Percentiles rank a stretch among this genome's conserved stretches.
phyloP scores from a whole-genome alignment of 331 rosid genomes.

The Saraca asoca region DNA sequence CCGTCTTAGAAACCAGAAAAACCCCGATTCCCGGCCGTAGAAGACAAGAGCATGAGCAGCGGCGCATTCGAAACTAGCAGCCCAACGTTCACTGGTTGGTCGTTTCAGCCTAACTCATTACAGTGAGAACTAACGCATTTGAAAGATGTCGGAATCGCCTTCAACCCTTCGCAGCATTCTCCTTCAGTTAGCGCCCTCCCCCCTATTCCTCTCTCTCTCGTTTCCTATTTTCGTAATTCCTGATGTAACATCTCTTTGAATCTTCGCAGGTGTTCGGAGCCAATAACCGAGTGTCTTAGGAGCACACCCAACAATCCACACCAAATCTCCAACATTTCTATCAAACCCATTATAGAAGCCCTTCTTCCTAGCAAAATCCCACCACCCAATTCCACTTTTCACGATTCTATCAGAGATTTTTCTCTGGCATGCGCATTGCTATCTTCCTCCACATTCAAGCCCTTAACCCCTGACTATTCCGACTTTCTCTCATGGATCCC shows the following conservation, averaged over 20 bases:
- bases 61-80: no score
- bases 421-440: slow-evolving; percentile 69
- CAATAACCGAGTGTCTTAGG: slow-evolving; percentile 46
- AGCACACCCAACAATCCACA: slow-evolving; percentile 43
- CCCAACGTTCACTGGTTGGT: no score
- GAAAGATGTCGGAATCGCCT: slow-evolving; percentile 52
- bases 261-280: slow-evolving; percentile 57
- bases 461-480: slow-evolving; percentile 40
- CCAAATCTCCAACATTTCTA: slow-evolving; percentile 49
- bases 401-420: slow-evolving; percentile 59
- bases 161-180: slow-evolving; percentile 49
- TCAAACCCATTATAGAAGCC: slow-evolving; percentile 56
- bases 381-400: slow-evolving; percentile 31
- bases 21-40: not conserved
- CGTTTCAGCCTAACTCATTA: no score
- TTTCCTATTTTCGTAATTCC: not conserved
- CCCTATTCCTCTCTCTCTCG: slow-evolving; percentile 22
- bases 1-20: not conserved
- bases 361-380: slow-evolving; percentile 50
- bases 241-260: not conserved
- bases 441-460: slow-evolving; percentile 50
- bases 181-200: slow-evolving; percentile 37
- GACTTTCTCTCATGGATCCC: slow-evolving; percentile 77
- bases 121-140: slow-evolving; percentile 5
- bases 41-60: not conserved